These are phyloP conservation scores for Ogataea sp. DNA, from an alignment of 805 yeast genomes.

Conservation along the genomic window DNA sequence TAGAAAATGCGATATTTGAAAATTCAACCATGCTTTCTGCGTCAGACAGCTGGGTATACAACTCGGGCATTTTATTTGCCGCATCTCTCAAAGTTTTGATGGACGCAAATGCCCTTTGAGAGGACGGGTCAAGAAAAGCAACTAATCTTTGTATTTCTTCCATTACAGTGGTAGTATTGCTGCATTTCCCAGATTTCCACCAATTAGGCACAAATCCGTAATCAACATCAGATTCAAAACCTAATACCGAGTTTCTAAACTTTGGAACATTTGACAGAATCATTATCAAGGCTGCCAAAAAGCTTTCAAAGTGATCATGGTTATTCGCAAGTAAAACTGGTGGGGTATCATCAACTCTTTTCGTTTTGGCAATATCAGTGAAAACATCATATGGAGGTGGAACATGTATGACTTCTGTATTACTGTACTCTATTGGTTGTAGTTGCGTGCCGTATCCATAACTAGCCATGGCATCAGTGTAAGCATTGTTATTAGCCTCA, in stretches of 20 bases:
- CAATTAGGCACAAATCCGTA: slow-evolving; percentile 31
- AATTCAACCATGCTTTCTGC: slow-evolving; percentile 22
- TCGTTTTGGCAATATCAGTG: slow-evolving; percentile 22
- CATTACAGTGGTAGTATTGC: slow-evolving; percentile 18
- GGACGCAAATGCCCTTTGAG: slow-evolving; percentile 31
- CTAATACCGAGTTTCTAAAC: slow-evolving; percentile 24
- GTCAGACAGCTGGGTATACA: slow-evolving; percentile 12
- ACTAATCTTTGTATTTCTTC: slow-evolving; percentile 31
- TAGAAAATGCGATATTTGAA: slow-evolving; percentile 13
- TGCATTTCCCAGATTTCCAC: slow-evolving; percentile 28
- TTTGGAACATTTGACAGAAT: slow-evolving; percentile 29
- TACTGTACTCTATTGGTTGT: no score
- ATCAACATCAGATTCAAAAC: slow-evolving; percentile 19
- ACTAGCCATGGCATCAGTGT: slow-evolving; percentile 10
- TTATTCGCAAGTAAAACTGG: slow-evolving; percentile 28
- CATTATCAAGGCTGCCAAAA: slow-evolving; percentile 33
- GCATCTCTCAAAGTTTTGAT: slow-evolving; percentile 22
- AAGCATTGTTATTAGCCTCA: no score
- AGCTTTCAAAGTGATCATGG: slow-evolving; percentile 27
- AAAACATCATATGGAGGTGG: slow-evolving; percentile 18
- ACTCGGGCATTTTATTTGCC: slow-evolving; percentile 15
- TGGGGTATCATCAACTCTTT: slow-evolving; percentile 15
- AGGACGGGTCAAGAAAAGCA: slow-evolving; percentile 27
- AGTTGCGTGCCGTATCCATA: slow-evolving; percentile 12
- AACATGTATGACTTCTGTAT: background rate